Base-by-base conservation (phyloP, 2,329 filamentous ascomycete genomes). In the Paraconiothyrium sp. region DNA sequence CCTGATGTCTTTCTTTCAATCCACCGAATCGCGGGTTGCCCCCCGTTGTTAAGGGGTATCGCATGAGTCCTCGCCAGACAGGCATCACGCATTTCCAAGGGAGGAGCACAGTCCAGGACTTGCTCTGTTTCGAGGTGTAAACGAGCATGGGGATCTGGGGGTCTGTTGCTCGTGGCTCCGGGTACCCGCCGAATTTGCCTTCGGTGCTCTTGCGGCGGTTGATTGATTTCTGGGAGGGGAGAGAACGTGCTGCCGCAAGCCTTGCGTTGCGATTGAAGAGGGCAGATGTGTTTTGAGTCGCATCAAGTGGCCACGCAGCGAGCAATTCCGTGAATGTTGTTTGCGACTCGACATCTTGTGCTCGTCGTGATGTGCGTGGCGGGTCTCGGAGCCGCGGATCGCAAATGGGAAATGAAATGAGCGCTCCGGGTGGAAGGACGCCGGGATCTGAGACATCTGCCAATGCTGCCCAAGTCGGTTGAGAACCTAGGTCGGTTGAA, bases 81-180 rank as follows among this genome's bases (percentile, higher is more conserved):
- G 92, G 88, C 39, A 88, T 83, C 39, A 98, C 90, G 70, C 92
- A 97, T 74, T 92, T 93, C 93, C 94, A 97, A 0, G 95, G 95
- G 3, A 95, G 85, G 27, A 98, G 83, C 1, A 98, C 76, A 0
- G 90, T 95, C 93, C 93, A 98, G 0, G 85, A 89, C 1, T 68
- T 76, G 58, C 83, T 81, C 41, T 80, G 79, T 3, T 88, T 85
- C 11, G 86, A 88, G 37, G 89, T 84, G 4, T 92, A 83, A 6
- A 96, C 79, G 1, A 94, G 82, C 43, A 94, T 79, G 0, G 95
- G 95, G 16, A 98, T 95, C 1, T 85, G 81, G 1, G 92, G 92
- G 71, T 97, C 93, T 9, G 81, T 83, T 1, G 82, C 66, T 9
- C 84, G 83, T 0, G 87, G 75, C 24, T 85, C 79, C 0, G 93